Percentiles rank a stretch among this genome's conserved stretches.
Evolutionary conservation across 495 filamentous ascomycete genomes (phyloP).

Genomic region (Aspergillus affinis): DNA sequence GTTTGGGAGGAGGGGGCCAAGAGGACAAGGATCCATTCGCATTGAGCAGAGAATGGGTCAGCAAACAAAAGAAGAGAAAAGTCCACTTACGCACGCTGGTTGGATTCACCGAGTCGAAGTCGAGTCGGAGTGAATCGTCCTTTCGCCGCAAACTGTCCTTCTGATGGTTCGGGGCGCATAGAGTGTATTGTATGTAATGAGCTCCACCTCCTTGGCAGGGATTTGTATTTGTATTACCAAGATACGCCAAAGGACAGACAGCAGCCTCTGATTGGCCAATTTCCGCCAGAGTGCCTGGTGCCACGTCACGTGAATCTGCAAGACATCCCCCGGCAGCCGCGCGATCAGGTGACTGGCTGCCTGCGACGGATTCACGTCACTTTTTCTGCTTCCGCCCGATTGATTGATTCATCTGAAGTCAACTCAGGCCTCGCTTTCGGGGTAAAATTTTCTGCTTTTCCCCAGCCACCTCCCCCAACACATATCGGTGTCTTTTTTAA

Average conservation of each 20-base stretch:
- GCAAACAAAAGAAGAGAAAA: neutral
- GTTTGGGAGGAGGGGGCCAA: neutral
- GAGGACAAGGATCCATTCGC: neutral
- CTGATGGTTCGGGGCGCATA: no score
- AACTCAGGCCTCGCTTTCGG: conserved; percentile 10
- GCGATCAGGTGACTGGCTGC: conserved; percentile 24
- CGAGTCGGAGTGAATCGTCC: no score
- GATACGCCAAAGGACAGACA: conserved; percentile 35
- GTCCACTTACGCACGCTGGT: neutral
- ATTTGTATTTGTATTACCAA: conserved; percentile 18
- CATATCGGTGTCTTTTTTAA: neutral
- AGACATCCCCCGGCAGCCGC: conserved; percentile 6
- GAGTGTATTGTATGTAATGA: no score
- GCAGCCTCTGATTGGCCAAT: conserved; percentile 38
- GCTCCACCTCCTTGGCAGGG: neutral
- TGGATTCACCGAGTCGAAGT: neutral
- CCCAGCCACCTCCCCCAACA: neutral
- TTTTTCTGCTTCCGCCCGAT: conserved; percentile 21
- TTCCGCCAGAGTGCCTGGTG: conserved; percentile 11
- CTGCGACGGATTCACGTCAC: conserved; percentile 26
- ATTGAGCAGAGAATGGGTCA: neutral
- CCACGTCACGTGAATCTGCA: conserved; percentile 16
- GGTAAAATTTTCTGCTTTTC: conserved; percentile 8
- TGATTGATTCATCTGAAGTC: conserved; percentile 2
- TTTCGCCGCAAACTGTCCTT: no score